Conservation (phyloP, 305 asterid species). For the Fraxinus ornus region DNA sequence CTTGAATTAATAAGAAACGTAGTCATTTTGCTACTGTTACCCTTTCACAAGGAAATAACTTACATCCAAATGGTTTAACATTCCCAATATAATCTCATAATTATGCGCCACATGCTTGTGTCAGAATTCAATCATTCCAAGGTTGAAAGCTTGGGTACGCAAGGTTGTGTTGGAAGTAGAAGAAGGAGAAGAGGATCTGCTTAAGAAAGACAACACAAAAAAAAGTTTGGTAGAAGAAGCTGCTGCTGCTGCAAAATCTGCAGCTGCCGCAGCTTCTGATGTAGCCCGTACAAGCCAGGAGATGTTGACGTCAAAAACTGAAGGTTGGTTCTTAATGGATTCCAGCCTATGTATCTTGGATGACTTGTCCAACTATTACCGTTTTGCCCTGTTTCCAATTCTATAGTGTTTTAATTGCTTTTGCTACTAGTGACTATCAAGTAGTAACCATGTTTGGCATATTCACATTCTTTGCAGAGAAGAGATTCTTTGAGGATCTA, state of each 20-base stretch:
- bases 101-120: conserved; percentile 26
- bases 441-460: not conserved
- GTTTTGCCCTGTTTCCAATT: not conserved
- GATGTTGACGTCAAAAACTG: conserved; percentile 64
- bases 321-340: conserved; percentile 50
- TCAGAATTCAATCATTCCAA: conserved; percentile 71
- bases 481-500: conserved; percentile 83
- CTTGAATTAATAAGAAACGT: too few species aligned
- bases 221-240: conserved; percentile 83
- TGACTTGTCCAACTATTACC: too few species aligned
- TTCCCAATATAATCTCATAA: conserved; percentile 25
- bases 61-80: conserved; percentile 15
- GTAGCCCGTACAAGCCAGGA: conserved; percentile 94
- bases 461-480: conserved; percentile 59
- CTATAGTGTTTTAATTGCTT: not conserved
- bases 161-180: conserved; percentile 67
- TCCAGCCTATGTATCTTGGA: not conserved
- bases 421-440: conserved; percentile 2
- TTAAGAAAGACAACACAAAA: conserved; percentile 37
- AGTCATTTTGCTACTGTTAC: conserved; percentile 4
- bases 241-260: conserved; percentile 87
- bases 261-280: conserved; percentile 91
- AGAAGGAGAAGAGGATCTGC: conserved; percentile 47
- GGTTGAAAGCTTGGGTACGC: conserved; percentile 91
- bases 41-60: conserved; percentile 12